Evolutionary conservation across 345 rosid genomes (phyloP).

Genomic region (Lepidium aucheri): DNA sequence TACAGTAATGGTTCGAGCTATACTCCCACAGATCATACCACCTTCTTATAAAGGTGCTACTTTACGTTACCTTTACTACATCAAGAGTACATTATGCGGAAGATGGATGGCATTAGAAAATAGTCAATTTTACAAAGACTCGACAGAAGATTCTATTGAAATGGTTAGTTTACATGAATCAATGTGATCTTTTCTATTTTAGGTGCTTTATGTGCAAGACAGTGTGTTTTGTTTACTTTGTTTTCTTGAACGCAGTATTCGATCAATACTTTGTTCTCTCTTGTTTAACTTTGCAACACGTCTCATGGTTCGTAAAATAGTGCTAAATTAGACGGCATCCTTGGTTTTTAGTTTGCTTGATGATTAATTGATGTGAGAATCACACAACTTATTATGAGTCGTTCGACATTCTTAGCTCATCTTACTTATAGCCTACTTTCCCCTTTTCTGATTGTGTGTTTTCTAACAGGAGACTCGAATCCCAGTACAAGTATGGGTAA

Average conservation of each 20-base stretch:
- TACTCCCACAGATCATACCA: constrained; percentile 65
- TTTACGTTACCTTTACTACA: constrained; percentile 76
- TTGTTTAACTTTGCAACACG: neutral
- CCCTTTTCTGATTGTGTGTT: neutral
- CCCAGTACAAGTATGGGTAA: constrained; percentile 81
- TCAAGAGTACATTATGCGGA: constrained; percentile 51
- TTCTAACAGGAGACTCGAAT: constrained; percentile 73
- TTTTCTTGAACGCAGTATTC: neutral
- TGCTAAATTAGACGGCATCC: neutral
- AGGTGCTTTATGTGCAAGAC: constrained; percentile 1
- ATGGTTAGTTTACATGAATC: constrained; percentile 48
- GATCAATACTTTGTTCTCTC: neutral
- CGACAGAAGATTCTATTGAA: constrained; percentile 39
- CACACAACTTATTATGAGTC: neutral
- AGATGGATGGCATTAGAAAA: constrained; percentile 63
- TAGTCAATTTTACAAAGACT: constrained; percentile 39
- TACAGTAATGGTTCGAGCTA: constrained; percentile 67
- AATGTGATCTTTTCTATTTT: neutral
- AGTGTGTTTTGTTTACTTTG: constrained; percentile 4
- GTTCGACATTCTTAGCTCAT: constrained; percentile 1
- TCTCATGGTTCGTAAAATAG: constrained; percentile 1
- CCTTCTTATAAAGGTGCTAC: constrained; percentile 88
- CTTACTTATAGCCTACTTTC: neutral
- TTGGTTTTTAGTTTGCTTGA: constrained; percentile 8
- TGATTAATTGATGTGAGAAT: constrained; percentile 2